Base-by-base conservation (phyloP, 2,329 filamentous ascomycete species). In the Alternaria longipes region DNA sequence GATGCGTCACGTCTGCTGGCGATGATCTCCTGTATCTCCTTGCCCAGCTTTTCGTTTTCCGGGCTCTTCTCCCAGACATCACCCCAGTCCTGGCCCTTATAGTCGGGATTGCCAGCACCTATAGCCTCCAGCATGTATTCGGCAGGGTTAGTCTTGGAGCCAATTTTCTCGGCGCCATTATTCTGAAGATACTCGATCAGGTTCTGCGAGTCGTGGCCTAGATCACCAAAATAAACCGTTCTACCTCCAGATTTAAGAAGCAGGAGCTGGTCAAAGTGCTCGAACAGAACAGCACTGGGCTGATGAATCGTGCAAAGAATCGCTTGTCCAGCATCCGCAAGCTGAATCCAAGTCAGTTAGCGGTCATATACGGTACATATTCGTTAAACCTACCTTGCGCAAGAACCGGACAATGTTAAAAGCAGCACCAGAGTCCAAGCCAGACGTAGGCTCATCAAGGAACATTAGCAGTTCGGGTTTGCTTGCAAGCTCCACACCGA, bases 361-460 rank as follows among this genome's bases (percentile, higher is more conserved):
- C 22, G 1, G 16, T 8, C 16, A n/a, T 38, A 38, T 8, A 12
- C 9, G 9, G 11, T 6, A 8, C 3, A n/a, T 7, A 38, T 8
- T 38, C 6, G 5, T n/a, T 0, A n/a, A n/a, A 51, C 52, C 38
- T 26, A 60, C 57, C 52, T 90, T 90, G 11, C 87, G 82, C 18
- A 91, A 73, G 77, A 91, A 90, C 0, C 87, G 85, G 6, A 90
- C 83, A 0, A 86, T 89, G 63, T 87, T 87, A 72, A 83, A 89
- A 0, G 90, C 90, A 5, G 89, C 89, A 56, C 90, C 85, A 3
- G 88, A 89, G 66, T 93, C 90, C 0, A 93, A 70, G 5, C 91
- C 91, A 1, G 88, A 91, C 0, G 91, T 93, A 0, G 91, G 91
- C 77, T 93, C 91, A 65, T 94, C 91, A 22, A 94, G 81, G 81